These are phyloP conservation scores for Thermomyces lanuginosus DNA, from an alignment of 2,329 filamentous ascomycete genomes.

Conservation along the genomic window DNA sequence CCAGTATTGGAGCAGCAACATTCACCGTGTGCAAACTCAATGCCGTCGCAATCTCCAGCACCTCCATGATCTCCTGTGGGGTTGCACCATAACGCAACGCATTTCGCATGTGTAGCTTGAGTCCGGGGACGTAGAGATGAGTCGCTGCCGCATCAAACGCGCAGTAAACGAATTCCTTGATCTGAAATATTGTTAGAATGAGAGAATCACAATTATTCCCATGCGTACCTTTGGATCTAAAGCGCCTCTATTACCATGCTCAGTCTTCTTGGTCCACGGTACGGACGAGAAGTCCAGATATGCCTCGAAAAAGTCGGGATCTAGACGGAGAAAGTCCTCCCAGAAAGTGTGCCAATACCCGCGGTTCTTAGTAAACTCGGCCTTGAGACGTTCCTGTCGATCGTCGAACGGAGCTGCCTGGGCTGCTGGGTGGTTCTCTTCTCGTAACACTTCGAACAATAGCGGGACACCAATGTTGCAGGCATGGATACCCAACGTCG, in stretches of 20 bases:
- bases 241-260: constrained; percentile 14
- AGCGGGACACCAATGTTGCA: constrained; percentile 33
- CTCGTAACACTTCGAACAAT: constrained; percentile 31
- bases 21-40: constrained; percentile 5
- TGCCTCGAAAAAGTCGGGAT: constrained; percentile 33
- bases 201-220: no score
- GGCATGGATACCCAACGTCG: constrained; percentile 32
- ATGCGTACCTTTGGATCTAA: constrained; percentile 22
- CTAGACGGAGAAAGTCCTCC: constrained; percentile 13
- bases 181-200: no score
- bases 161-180: constrained; percentile 34
- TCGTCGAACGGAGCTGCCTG: constrained; percentile 24
- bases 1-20: no score
- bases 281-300: constrained; percentile 32
- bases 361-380: constrained; percentile 29
- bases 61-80: constrained; percentile 33
- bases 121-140: constrained; percentile 31
- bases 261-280: constrained; percentile 12
- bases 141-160: constrained; percentile 34
- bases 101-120: constrained; percentile 35
- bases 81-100: constrained; percentile 31
- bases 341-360: constrained; percentile 31
- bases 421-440: constrained; percentile 14
- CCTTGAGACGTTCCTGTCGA: constrained; percentile 22
- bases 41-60: constrained; percentile 27